Conservation (phyloP, 2,329 filamentous ascomycete genomes). For the Alternaria incomplexa region DNA sequence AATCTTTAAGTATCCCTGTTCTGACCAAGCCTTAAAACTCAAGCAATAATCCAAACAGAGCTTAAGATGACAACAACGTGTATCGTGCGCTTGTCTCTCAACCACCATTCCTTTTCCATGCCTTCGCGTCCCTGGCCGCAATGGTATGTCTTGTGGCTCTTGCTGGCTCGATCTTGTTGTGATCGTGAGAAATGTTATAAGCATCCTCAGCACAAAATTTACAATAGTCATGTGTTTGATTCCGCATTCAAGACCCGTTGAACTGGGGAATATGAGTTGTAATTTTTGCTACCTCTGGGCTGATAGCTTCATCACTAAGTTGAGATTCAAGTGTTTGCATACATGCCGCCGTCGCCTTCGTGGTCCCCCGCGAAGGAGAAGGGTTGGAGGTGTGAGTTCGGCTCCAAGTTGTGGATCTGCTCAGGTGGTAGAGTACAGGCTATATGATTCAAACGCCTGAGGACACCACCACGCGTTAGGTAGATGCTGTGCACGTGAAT, state of each 20-base stretch:
- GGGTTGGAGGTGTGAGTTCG: neutral
- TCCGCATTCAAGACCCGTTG: conserved; percentile 40
- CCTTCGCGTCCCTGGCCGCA: conserved; percentile 53
- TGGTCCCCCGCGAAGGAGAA: no score
- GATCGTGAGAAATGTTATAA: conserved; percentile 51
- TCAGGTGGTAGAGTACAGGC: no score
- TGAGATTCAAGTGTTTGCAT: no score
- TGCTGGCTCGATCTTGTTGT: conserved; percentile 58
- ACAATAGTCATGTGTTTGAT: conserved; percentile 57
- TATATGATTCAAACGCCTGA: no score
- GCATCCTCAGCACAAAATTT: conserved; percentile 57
- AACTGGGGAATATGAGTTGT: conserved; percentile 42
- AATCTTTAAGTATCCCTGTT: conserved; percentile 41
- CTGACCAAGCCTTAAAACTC: neutral
- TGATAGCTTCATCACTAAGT: conserved; percentile 5
- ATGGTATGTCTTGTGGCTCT: conserved; percentile 52
- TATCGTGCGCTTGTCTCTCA: conserved; percentile 49
- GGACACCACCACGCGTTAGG: no score
- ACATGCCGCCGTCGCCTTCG: conserved; percentile 26
- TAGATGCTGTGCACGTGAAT: no score
- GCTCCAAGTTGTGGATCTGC: neutral
- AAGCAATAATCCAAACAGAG: neutral
- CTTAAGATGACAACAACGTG: conserved; percentile 52
- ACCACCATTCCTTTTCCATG: conserved; percentile 54
- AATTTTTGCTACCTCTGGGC: neutral